Percentiles rank a stretch among this genome's conserved stretches.
Conservation (phyloP, 441 rosid species). For the Erysimum cheiri region DNA sequence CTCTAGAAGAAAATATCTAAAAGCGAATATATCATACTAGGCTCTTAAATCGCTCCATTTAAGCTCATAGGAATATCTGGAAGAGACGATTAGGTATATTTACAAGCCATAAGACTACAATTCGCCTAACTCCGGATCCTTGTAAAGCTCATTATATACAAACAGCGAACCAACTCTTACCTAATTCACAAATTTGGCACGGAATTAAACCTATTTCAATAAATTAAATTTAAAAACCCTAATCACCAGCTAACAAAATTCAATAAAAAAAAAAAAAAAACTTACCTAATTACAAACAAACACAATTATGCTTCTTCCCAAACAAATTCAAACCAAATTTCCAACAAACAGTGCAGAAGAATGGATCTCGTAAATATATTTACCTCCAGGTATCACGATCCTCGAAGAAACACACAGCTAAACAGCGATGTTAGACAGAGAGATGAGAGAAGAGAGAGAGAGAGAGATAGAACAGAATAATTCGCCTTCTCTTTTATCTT, state of each 20-base stretch:
- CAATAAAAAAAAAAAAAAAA: slow-evolving; percentile 15
- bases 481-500: slow-evolving; percentile 32
- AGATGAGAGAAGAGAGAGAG: slow-evolving; percentile 11
- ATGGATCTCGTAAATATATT: slow-evolving; percentile 53
- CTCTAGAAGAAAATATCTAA: not conserved
- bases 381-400: slow-evolving; percentile 54
- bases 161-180: slow-evolving; percentile 32
- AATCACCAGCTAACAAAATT: slow-evolving; percentile 21
- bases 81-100: slow-evolving; percentile 29
- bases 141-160: slow-evolving; percentile 26
- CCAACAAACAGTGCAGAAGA: slow-evolving; percentile 23
- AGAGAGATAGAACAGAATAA: slow-evolving; percentile 30
- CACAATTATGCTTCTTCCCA: slow-evolving; percentile 41
- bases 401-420: slow-evolving; percentile 48
- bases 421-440: slow-evolving; percentile 36
- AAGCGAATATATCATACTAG: not conserved
- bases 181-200: slow-evolving; percentile 42
- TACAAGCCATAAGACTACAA: slow-evolving; percentile 21
- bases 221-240: slow-evolving; percentile 22
- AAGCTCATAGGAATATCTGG: slow-evolving; percentile 19
- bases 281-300: slow-evolving; percentile 48
- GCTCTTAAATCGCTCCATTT: slow-evolving; percentile 11
- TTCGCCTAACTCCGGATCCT: slow-evolving; percentile 40
- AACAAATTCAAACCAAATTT: slow-evolving; percentile 28
- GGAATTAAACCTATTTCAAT: slow-evolving; percentile 18